These are phyloP conservation scores for Atalantia buxifolia DNA, from an alignment of 345 rosid genomes.

Conservation along the genomic window DNA sequence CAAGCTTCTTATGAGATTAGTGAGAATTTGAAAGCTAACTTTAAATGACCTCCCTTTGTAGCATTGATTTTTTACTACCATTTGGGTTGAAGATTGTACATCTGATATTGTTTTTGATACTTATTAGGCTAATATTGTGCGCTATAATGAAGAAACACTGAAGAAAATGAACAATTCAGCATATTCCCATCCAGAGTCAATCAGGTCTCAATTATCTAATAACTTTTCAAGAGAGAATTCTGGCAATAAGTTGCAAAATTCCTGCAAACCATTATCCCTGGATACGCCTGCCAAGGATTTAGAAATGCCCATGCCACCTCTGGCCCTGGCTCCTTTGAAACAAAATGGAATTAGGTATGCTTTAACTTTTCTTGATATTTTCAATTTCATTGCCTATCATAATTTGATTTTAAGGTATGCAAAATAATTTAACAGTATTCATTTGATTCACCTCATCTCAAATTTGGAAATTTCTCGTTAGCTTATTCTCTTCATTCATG, in stretches of 20 bases:
- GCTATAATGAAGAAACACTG: conserved; percentile 63
- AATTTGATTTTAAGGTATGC: conserved; percentile 1
- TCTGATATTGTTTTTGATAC: conserved; percentile 2
- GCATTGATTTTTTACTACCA: background rate
- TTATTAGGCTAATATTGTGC: conserved; percentile 74
- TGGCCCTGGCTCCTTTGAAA: conserved; percentile 61
- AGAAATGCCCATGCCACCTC: conserved; percentile 94
- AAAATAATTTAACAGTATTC: background rate
- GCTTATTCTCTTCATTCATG: conserved; percentile 54
- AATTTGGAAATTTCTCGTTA: conserved; percentile 1
- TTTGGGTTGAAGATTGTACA: background rate
- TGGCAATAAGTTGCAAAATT: conserved; percentile 21
- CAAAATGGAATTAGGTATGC: conserved; percentile 65
- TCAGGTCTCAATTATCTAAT: conserved; percentile 45
- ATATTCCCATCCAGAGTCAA: conserved; percentile 42
- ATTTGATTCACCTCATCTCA: conserved; percentile 4
- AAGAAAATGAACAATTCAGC: conserved; percentile 43
- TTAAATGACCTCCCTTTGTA: background rate
- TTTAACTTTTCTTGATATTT: conserved; percentile 2
- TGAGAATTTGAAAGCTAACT: background rate
- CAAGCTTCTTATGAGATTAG: background rate
- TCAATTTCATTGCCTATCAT: background rate
- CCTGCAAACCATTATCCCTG: conserved; percentile 30
- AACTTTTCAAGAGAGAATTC: conserved; percentile 28
- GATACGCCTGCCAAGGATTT: conserved; percentile 51